Evolutionary conservation across 257 asterid species (phyloP), one percentile per base, ranked within the genome.

Genomic region (Salvia splendens): DNA sequence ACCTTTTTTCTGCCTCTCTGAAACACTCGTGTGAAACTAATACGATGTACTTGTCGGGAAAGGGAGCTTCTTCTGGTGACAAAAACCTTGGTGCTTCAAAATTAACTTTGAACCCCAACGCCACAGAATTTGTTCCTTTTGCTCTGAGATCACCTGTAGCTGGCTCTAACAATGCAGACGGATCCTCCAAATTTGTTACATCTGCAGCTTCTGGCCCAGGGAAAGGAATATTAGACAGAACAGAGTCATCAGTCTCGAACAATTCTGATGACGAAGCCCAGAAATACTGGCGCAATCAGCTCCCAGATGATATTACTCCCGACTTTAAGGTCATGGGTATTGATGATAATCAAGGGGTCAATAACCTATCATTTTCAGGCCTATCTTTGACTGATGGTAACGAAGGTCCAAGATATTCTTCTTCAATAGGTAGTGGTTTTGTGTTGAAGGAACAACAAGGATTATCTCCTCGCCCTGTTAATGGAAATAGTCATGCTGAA

Each of bases 301-400:
- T 95, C 64, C 99, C 99, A 0, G 99, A 95, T 61, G 99, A 95
- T 77, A 95, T 95, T 60, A 91, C 96, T 59, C 97, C 98, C 0
- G 98, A 95, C 74, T 89, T 95, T 68, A 91, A 91, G 59, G 80
- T 76, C 72, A 81, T 82, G 89, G 83, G 90, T 16, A 69, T 79
- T 50, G 98, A 86, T 36, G 96, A 84, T 73, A 48, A 82, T 71
- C 91, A 80, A 72, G 96, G 83, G 62, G 68, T 83, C 70, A 81
- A 83, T 69, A 66, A 69, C 70, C 79, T 89, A 64, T 77, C 97
- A 1, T 82, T 91, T 69, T 86, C 95, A 49, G 77, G 77, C 75
- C 79, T 89, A 67, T 87, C 98, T 65, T 55, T 85, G 58, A 61
- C 81, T 63, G 98, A 83, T 73, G 50, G 76, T 64, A 75, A 61